These are phyloP conservation scores for Groenewaldozyma sp. DNA, from an alignment of 1,139 yeast genomes.

Conservation along the genomic window DNA sequence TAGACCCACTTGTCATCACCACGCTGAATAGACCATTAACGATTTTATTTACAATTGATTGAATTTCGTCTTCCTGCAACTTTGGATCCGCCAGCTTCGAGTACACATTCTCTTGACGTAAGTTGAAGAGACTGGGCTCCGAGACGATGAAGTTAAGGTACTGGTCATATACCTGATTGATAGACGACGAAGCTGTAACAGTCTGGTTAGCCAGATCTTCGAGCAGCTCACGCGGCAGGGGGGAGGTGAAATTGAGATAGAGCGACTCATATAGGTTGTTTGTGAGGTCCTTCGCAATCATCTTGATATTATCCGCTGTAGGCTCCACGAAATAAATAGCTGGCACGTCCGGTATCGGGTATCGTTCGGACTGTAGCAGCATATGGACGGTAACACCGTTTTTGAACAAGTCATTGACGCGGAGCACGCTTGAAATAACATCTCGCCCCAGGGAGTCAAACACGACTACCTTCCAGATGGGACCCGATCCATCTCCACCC, in stretches of 20 bases:
- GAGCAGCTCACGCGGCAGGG: conserved; percentile 63
- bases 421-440: conserved; percentile 75
- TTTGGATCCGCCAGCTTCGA: conserved; percentile 59
- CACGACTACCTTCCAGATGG: conserved; percentile 85
- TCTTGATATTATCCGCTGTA: conserved; percentile 59
- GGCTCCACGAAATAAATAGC: conserved; percentile 90
- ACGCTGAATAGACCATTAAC: conserved; percentile 76
- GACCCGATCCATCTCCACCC: conserved; percentile 19
- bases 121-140: conserved; percentile 80
- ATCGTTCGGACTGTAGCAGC: conserved; percentile 55
- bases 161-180: conserved; percentile 88
- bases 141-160: conserved; percentile 86
- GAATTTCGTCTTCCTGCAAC: conserved; percentile 68
- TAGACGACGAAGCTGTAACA: conserved; percentile 53
- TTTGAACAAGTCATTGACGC: conserved; percentile 81
- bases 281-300: conserved; percentile 62
- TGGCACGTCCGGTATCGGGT: conserved; percentile 86
- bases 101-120: conserved; percentile 62
- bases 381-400: conserved; percentile 90
- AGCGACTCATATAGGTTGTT: conserved; percentile 67
- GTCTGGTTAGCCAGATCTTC: conserved; percentile 87
- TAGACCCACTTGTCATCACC: conserved; percentile 63
- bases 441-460: conserved; percentile 76
- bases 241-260: conserved; percentile 79
- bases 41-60: conserved; percentile 53